Conservation (phyloP, 1,284 basidiomycete genomes). For the Boletus hoseneyae region DNA sequence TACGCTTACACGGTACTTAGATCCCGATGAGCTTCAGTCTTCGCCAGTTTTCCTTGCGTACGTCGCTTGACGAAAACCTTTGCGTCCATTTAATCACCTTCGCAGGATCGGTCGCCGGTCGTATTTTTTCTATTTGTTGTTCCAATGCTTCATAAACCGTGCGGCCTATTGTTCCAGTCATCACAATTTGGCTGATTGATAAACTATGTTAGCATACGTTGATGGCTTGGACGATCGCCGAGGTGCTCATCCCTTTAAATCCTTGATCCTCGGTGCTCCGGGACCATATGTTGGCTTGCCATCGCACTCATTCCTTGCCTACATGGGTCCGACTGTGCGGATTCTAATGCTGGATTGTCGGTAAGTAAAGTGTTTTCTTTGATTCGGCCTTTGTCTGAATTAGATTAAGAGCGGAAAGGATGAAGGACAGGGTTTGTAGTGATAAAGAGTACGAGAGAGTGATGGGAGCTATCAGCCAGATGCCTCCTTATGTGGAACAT, state of each 20-base stretch:
- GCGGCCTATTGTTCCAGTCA: slow-evolving; percentile 20
- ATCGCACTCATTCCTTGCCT: slow-evolving; percentile 78
- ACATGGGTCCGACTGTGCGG: slow-evolving; percentile 66
- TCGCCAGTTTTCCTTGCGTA: slow-evolving; percentile 77
- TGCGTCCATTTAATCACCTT: not conserved
- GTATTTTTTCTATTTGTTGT: slow-evolving; percentile 90
- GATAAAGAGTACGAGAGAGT: slow-evolving; percentile 66
- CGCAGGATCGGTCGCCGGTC: slow-evolving; percentile 73
- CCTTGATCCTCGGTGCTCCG: slow-evolving; percentile 67
- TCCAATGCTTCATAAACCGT: slow-evolving; percentile 89
- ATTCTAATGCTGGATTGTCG: slow-evolving; percentile 85
- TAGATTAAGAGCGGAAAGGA: slow-evolving; percentile 75
- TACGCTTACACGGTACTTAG: slow-evolving; percentile 39
- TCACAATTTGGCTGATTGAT: slow-evolving; percentile 9
- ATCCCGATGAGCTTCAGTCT: slow-evolving; percentile 75
- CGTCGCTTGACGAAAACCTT: slow-evolving; percentile 22
- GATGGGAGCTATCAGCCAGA: slow-evolving; percentile 54
- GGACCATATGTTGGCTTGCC: slow-evolving; percentile 79
- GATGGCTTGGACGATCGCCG: slow-evolving; percentile 68
- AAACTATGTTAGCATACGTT: slow-evolving; percentile 48
- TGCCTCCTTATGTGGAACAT: slow-evolving; percentile 74
- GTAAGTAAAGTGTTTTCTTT: slow-evolving; percentile 36
- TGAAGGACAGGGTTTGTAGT: slow-evolving; percentile 77
- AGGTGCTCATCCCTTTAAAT: slow-evolving; percentile 63
- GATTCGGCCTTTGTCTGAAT: slow-evolving; percentile 2